Evolutionary conservation across 108 stramenopile genomes (phyloP), one percentile per base, ranked within the genome.

Genomic region (Cyclostephanos tholiformis): DNA sequence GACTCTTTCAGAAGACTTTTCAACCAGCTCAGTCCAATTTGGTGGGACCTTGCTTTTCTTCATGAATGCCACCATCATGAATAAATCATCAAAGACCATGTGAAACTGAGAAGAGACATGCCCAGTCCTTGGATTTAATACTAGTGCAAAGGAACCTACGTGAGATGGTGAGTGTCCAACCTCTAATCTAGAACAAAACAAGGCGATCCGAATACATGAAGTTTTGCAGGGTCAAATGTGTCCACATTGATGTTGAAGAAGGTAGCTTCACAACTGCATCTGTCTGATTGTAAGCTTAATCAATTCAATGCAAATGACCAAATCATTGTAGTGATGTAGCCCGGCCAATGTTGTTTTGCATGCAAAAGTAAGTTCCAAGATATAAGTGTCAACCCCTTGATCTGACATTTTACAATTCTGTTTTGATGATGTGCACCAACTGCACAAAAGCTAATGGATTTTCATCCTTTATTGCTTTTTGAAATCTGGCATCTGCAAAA

Each of bases 391-490:
- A 79, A 3, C 5, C 20, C 52, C 12, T 71, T 27, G 32, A 78
- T 78, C 17, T 16, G 0, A 2, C 41, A 10, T 29, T 78, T 69
- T 23, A 52, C 68, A 10, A 69, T 50, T 4, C 75, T 68, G 62
- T 76, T 76, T 48, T 76, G 68, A 29, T 56, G 65, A 51, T 87
- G 86, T 36, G 80, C 80, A 20, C 63, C 63, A n/a, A 84, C 86
- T 27, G 79, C 83, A 7, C 57, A 71, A 6, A 13, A 61, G 59
- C 25, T 1, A 6, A 20, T 44, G 71, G 76, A 29, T 48, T 46
- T 27, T 51, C 55, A 22, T 25, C 11, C 26, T 32, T 50, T 26
- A 72, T 6, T 8, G 25, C 25, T 9, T 20, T 41, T 14, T 19
- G 71, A 56, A 65, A 71, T 70, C 36, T 73, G 1, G 25, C 39